Conservation (phyloP, 768 basidiomycete genomes). For the Naganishia randhawae region DNA sequence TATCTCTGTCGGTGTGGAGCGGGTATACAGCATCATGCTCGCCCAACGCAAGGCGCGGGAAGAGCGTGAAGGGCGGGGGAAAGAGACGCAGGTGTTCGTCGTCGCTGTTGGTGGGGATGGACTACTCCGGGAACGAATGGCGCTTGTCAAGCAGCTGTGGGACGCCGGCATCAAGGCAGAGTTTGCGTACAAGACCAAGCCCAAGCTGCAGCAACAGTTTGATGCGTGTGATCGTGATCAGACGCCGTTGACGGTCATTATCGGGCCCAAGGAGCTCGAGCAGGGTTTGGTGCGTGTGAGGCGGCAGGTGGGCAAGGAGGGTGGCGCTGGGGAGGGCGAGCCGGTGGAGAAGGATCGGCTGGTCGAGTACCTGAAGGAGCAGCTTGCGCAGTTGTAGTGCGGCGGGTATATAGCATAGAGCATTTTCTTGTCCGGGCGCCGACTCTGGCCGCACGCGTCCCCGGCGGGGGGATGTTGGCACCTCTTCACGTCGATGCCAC, state of each 20-base stretch:
- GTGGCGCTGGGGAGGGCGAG: constrained; percentile 61
- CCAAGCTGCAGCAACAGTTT: constrained; percentile 81
- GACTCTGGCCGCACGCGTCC: neutral
- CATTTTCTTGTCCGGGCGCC: neutral
- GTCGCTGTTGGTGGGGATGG: constrained; percentile 81
- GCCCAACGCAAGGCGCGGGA: constrained; percentile 65
- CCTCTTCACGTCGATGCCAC: too few relatives aligned
- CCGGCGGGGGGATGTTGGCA: neutral
- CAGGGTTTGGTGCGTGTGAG: constrained; percentile 84
- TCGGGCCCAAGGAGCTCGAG: constrained; percentile 81
- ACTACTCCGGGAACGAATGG: constrained; percentile 75
- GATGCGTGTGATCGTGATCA: constrained; percentile 85
- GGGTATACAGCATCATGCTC: constrained; percentile 87
- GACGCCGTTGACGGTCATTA: constrained; percentile 85
- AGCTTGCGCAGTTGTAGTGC: constrained; percentile 31
- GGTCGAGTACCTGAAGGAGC: constrained; percentile 59
- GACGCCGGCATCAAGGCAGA: constrained; percentile 88
- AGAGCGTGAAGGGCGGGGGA: constrained; percentile 63
- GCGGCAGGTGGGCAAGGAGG: constrained; percentile 69
- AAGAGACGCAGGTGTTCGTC: constrained; percentile 90
- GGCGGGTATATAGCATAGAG: neutral
- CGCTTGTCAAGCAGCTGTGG: constrained; percentile 72
- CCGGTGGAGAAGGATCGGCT: constrained; percentile 64
- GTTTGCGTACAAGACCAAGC: constrained; percentile 87
- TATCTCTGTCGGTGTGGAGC: constrained; percentile 84